phyloP scores from a whole-genome alignment of 164 flowering plant genomes.

The Annona cherimola region DNA sequence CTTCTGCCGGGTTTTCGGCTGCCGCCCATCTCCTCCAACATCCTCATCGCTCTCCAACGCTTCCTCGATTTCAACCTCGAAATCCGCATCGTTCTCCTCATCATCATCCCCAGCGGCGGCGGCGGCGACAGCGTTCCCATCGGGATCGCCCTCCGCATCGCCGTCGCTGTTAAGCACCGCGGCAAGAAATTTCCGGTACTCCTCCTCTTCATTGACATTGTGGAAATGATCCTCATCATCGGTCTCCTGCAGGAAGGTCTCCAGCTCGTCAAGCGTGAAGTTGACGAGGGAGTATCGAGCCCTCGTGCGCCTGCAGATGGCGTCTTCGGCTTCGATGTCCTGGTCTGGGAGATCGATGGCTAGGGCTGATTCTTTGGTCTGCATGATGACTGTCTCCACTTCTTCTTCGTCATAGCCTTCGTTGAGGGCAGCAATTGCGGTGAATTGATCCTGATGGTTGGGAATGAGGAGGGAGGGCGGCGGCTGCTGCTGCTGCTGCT shows the following conservation, averaged over 20 bases:
- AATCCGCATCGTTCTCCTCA: conserved; percentile 96
- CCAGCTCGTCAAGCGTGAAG: conserved; percentile 89
- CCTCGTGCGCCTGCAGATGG: conserved; percentile 85
- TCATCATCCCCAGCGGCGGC: conserved; percentile 43
- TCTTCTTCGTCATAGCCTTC: neutral
- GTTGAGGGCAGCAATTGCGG: neutral
- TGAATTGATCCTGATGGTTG: neutral
- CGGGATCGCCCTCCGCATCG: conserved; percentile 21
- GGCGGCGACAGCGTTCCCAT: conserved; percentile 14
- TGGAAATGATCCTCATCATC: conserved; percentile 90
- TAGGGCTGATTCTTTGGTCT: conserved; percentile 12
- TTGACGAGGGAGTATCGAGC: conserved; percentile 92
- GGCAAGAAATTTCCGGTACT: conserved; percentile 86
- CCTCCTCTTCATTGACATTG: conserved; percentile 88
- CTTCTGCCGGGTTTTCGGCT: conserved; percentile 77
- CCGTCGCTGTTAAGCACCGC: conserved; percentile 70
- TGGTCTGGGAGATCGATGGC: conserved; percentile 15
- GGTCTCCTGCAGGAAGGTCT: conserved; percentile 89
- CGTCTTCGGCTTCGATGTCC: conserved; percentile 55
- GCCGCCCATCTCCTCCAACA: conserved; percentile 45
- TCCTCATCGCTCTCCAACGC: conserved; percentile 71
- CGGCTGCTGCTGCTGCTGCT: too few relatives aligned
- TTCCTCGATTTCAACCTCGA: conserved; percentile 92
- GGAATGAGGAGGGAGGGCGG: neutral
- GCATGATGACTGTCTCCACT: neutral